A percentile compares a stretch with the other conserved stretches of the same genome.
These are phyloP conservation scores for Coemansia sp. DNA, from an alignment of 192 early-diverging fungal genomes.

Conservation along the genomic window DNA sequence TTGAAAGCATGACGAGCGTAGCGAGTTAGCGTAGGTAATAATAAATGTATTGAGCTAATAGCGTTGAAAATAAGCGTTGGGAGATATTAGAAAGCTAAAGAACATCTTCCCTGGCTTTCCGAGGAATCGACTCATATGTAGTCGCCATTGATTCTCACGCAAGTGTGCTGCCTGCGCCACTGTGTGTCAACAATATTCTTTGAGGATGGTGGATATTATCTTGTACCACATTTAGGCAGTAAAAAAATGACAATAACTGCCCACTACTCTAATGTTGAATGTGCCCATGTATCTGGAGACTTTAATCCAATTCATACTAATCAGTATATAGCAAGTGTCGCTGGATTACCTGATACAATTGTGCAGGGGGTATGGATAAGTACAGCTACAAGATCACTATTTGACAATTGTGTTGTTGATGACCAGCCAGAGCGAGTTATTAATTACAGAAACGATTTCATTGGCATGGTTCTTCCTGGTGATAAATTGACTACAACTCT, in stretches of 20 bases:
- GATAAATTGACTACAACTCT: slow-evolving; percentile 81
- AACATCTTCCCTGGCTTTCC: no score
- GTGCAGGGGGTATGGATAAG: slow-evolving; percentile 97
- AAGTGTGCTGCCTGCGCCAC: no score
- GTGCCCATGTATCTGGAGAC: slow-evolving; percentile 78
- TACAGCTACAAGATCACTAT: slow-evolving; percentile 83
- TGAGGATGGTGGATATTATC: slow-evolving; percentile 61
- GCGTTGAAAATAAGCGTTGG: no score
- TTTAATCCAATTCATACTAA: slow-evolving; percentile 92
- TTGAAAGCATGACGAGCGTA: no score
- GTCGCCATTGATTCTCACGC: no score
- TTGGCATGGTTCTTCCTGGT: slow-evolving; percentile 85
- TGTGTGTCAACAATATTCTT: no score
- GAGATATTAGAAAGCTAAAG: no score
- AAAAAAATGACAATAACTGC: slow-evolving; percentile 22
- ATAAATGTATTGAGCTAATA: no score
- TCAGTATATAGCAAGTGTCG: slow-evolving; percentile 85
- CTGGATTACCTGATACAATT: slow-evolving; percentile 80
- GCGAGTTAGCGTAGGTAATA: no score
- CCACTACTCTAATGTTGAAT: slow-evolving; percentile 73
- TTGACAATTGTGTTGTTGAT: slow-evolving; percentile 84
- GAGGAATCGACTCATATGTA: no score
- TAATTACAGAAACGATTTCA: slow-evolving; percentile 73
- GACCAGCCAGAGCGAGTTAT: slow-evolving; percentile 81
- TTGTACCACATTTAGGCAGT: neutral